Evolutionary conservation across 192 early-diverging fungal species (phyloP), one percentile per base, ranked within the genome.

Genomic region (Powellomyces hirtus): DNA sequence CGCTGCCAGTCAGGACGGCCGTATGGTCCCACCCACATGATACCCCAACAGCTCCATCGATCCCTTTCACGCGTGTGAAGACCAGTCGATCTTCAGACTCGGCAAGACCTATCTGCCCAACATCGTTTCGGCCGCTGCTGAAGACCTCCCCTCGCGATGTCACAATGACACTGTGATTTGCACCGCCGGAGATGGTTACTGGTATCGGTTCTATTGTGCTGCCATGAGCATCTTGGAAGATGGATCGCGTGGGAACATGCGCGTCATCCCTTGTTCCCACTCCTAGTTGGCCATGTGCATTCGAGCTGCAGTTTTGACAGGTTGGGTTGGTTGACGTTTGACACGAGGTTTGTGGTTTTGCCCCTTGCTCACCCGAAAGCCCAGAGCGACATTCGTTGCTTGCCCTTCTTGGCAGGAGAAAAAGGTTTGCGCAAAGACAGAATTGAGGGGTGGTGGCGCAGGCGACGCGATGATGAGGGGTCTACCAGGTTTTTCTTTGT

Each of bases 1-100:
- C 71, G 11, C 16, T 14, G 2, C 16, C 14, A 36, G 49, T 63
- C 22, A 79, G 33, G 4, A 59, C 68, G 10, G 72, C 33, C 35
- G 86, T 88, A 38, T 79, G 79, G 1, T 84, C 75, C 88, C 88
- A 91, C 1, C 89, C 89, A 66, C 89, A 89, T 0, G 78, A 77
- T 3, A 86, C 80, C 40, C 60, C 4, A 0, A 29, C 1, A 22
- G 37, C 29, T 4, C 6, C 18, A 11, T 38, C 55, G n/a, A n/a
- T n/a, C n/a, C 1, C 4, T 13, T 3, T 60, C 37, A n/a, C n/a
- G n/a, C 6, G 40, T 20, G 8, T 27, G 24, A 8, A 26, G 67
- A n/a, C 13, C 61, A 13, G 4, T 42, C 34, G 6, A 26, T 27
- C 38, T 63, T 52, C 14, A 0, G 18, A 16, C 51, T 29, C 2